Conservation (phyloP, 768 basidiomycete genomes). For the Leccinum longicurvipes region DNA sequence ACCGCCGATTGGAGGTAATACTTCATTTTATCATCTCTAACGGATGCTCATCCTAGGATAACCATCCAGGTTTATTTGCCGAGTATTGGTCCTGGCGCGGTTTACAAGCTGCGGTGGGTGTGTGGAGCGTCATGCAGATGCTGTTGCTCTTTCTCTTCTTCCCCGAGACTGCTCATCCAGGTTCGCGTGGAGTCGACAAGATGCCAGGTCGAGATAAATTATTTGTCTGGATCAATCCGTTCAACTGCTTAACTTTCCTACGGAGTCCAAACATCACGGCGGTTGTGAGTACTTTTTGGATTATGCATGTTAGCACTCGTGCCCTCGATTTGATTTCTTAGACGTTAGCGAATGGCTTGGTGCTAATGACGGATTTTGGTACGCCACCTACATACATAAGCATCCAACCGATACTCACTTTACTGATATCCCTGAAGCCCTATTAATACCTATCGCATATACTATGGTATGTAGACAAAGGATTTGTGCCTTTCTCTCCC, state of each 20-base stretch:
- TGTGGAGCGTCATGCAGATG: constrained; percentile 39
- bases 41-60: not conserved
- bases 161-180: constrained; percentile 70
- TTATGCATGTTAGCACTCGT: no score
- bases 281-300: constrained; percentile 46
- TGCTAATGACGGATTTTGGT: constrained; percentile 29
- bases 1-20: constrained; percentile 52
- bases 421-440: constrained; percentile 19
- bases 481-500: not conserved
- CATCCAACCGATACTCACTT: not conserved
- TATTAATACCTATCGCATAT: constrained; percentile 61
- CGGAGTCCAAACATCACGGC: constrained; percentile 57
- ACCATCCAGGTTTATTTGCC: constrained; percentile 40
- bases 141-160: constrained; percentile 42
- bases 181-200: constrained; percentile 53
- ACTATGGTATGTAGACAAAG: constrained; percentile 50
- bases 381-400: constrained; percentile 26
- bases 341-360: constrained; percentile 40
- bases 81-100: constrained; percentile 66
- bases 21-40: not conserved
- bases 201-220: constrained; percentile 13
- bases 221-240: constrained; percentile 57
- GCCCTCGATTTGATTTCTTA: constrained; percentile 14
- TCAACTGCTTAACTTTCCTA: constrained; percentile 47
- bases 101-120: constrained; percentile 48